A percentile compares a stretch with the other conserved stretches of the same genome.
These are phyloP conservation scores for Taphrina confusa DNA, from an alignment of 1,139 yeast species.

Conservation along the genomic window DNA sequence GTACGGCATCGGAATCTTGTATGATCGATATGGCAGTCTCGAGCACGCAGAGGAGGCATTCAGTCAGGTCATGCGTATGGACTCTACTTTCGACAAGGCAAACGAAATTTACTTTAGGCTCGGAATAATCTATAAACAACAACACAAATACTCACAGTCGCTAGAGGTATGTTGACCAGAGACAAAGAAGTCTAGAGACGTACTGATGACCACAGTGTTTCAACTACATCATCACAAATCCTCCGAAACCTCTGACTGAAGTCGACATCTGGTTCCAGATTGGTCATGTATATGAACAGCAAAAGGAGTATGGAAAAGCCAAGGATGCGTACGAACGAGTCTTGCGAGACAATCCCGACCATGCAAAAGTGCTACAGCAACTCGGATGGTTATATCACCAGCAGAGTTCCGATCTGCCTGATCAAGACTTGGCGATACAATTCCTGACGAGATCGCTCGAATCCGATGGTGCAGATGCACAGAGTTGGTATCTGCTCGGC, in stretches of 20 bases:
- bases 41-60: slow-evolving; percentile 99
- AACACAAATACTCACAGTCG: slow-evolving; percentile 80
- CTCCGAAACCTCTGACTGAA: slow-evolving; percentile 93
- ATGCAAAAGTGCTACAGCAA: slow-evolving; percentile 93
- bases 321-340: slow-evolving; percentile 95
- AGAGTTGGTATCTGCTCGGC: slow-evolving; percentile 94
- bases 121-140: slow-evolving; percentile 97
- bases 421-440: slow-evolving; percentile 78
- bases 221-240: slow-evolving; percentile 82
- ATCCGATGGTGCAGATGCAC: slow-evolving; percentile 87
- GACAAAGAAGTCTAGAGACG: neutral
- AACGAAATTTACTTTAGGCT: slow-evolving; percentile 92
- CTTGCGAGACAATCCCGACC: slow-evolving; percentile 83
- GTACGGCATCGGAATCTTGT: slow-evolving; percentile 97
- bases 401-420: slow-evolving; percentile 68
- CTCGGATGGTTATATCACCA: slow-evolving; percentile 94
- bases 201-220: slow-evolving; percentile 58
- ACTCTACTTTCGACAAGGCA: slow-evolving; percentile 93
- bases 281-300: slow-evolving; percentile 92
- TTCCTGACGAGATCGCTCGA: slow-evolving; percentile 84
- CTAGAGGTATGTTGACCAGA: slow-evolving; percentile 50
- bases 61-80: slow-evolving; percentile 90
- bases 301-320: slow-evolving; percentile 86
- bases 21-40: slow-evolving; percentile 91
- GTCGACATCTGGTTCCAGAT: slow-evolving; percentile 99